A percentile compares a stretch with the other conserved stretches of the same genome.
phyloP scores from a whole-genome alignment of 108 stramenopile species.

The Bacterosira constricta region DNA sequence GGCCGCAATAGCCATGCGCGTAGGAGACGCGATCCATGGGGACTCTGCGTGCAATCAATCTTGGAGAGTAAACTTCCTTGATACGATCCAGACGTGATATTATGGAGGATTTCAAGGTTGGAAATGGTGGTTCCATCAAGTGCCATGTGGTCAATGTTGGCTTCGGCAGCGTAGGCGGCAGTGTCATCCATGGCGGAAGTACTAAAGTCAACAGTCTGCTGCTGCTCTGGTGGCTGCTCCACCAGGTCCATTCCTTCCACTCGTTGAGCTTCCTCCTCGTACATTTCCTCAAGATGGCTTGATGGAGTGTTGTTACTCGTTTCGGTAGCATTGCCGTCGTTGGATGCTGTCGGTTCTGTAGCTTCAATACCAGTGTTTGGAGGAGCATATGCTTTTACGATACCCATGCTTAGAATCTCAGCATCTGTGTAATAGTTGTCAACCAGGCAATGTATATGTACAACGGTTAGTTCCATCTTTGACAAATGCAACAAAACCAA shows the following conservation, averaged over 20 bases:
- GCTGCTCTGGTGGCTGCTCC: not conserved
- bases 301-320: not conserved
- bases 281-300: constrained; percentile 30
- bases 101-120: constrained; percentile 95
- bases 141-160: constrained; percentile 77
- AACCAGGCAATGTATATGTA: not conserved
- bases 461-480: not conserved
- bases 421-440: constrained; percentile 37
- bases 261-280: constrained; percentile 24
- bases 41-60: constrained; percentile 89
- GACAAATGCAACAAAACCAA: not conserved
- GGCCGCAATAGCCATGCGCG: constrained; percentile 96
- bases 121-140: constrained; percentile 95
- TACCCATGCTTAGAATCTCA: constrained; percentile 92
- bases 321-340: not conserved
- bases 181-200: constrained; percentile 7
- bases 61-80: constrained; percentile 90
- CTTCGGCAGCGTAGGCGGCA: constrained; percentile 30
- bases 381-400: constrained; percentile 75
- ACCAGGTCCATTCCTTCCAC: constrained; percentile 36
- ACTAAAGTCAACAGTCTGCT: constrained; percentile 2
- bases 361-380: constrained; percentile 21
- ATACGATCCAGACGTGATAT: constrained; percentile 67
- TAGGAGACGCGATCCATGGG: constrained; percentile 93
- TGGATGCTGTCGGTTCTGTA: not conserved